Percentiles rank a stretch among this genome's conserved stretches.
phyloP scores from a whole-genome alignment of 1,139 yeast species.

The Debaryomyces coudertii region DNA sequence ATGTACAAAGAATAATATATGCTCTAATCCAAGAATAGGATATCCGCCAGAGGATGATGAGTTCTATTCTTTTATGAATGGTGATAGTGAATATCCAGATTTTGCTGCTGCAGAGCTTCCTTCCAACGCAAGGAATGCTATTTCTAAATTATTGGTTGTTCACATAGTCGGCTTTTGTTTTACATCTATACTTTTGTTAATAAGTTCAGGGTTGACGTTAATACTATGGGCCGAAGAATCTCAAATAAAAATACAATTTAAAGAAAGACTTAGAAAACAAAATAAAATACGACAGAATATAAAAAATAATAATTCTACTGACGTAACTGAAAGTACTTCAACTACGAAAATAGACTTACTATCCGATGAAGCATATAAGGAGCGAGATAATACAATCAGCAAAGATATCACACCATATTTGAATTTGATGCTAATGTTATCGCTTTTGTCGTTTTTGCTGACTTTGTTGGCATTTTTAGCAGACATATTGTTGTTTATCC shows the following conservation, averaged over 20 bases:
- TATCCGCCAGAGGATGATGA: constrained; percentile 34
- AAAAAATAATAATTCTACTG: not conserved
- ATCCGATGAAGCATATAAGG: not conserved
- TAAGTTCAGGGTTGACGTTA: not conserved
- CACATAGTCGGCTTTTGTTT: constrained; percentile 49
- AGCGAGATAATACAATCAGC: not conserved
- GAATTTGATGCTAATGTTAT: constrained; percentile 36
- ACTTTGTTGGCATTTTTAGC: constrained; percentile 45
- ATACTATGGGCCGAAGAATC: constrained; percentile 8
- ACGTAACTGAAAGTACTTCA: constrained; percentile 1
- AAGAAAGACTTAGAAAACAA: not conserved
- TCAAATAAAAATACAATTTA: not conserved
- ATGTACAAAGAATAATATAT: constrained; percentile 30
- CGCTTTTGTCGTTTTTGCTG: constrained; percentile 41
- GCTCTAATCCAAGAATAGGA: constrained; percentile 42
- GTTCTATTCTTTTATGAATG: constrained; percentile 19
- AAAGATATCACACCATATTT: constrained; percentile 33
- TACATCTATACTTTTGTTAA: constrained; percentile 29
- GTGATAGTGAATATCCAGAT: constrained; percentile 15
- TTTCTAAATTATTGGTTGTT: constrained; percentile 47
- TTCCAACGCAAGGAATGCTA: constrained; percentile 43
- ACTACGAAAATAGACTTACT: not conserved
- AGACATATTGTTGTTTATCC: constrained; percentile 45
- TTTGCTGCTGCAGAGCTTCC: constrained; percentile 40
- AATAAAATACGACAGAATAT: not conserved